Conservation (phyloP, 176 grass and related monocot genomes). For the Triticum monococcum region DNA sequence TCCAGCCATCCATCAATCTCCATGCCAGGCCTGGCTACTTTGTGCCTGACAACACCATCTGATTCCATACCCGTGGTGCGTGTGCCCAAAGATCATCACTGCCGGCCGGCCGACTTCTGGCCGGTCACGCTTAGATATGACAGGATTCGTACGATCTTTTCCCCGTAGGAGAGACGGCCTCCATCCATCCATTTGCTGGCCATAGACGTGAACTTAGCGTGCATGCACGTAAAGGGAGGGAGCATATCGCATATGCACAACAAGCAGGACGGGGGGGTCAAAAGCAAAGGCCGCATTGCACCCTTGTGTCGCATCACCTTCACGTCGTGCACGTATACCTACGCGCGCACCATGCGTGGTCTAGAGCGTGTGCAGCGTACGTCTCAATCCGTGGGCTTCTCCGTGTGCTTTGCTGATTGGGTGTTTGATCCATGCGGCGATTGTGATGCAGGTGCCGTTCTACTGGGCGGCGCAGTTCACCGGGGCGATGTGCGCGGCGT, state of each 20-base stretch:
- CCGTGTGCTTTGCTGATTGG: neutral
- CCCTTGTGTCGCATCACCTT: neutral
- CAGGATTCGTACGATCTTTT: neutral
- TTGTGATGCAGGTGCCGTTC: conserved; percentile 72
- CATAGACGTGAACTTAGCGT: neutral
- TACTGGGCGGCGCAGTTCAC: conserved; percentile 94
- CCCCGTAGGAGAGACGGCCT: neutral
- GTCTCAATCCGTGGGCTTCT: neutral
- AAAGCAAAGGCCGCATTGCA: neutral
- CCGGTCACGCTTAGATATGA: neutral
- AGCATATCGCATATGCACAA: conserved; percentile 15
- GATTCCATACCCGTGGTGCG: neutral
- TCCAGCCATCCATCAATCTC: neutral
- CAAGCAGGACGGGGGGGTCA: neutral
- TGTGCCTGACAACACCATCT: neutral
- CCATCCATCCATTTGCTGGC: no score
- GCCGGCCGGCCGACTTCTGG: neutral
- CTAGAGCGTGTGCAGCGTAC: neutral
- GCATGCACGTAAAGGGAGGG: neutral
- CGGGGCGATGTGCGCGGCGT: conserved; percentile 74
- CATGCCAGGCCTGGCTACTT: neutral
- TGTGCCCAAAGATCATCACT: no score
- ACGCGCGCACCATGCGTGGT: neutral
- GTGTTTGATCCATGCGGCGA: neutral
- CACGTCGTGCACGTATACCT: neutral